Base-by-base conservation (phyloP, 2,329 filamentous ascomycete species). In the Cercospora brassicicola region DNA sequence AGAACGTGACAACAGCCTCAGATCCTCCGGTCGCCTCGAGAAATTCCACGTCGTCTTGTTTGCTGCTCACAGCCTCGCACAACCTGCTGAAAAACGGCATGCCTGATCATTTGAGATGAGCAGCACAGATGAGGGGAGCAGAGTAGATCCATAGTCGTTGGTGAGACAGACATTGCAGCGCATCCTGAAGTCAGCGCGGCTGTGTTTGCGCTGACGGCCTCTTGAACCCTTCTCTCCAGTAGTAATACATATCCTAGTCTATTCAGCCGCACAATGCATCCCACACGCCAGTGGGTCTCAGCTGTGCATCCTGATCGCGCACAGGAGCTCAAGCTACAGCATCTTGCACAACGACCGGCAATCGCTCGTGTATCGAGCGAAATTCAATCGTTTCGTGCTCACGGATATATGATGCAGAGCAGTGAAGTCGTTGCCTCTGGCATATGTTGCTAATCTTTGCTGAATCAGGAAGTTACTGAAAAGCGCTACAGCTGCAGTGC, bases 181-280 rank as follows among this genome's bases (percentile, higher is more conserved):
- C 62, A 62, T 53, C 53, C 57, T 48, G 53, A 56, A 33, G 57
- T 61, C 62, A 48, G 33, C 56, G 60, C 64, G 57, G 66, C 62
- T 65, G 56, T 59, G 57, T 57, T 30, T 28, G 36, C 57, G 66
- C 66, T 68, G 66, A 68, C 62, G 23, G 56, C 20, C 55, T 62
- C 56, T 51, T 20, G 66, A n/a, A 31, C 53, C 18, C 20, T 26
- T 15, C 53, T 57, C 26, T 18, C 26, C 53, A 20, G 53, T 30
- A 20, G 53, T 30, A 33, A 57, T 64, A 48, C 30, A 18, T 36
- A 67, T 67, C 62, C 66, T 59, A 62, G 66, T 64, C 33, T 33
- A 28, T 36, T 67, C 66, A 67, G 66, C 66, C 66, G 66, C 66
- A 65, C 62, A 57, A 59, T 48, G 45, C 45, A 18, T 51, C 20